phyloP scores from a whole-genome alignment of 805 yeast genomes.

The Metschnikowia noctiluminum region DNA sequence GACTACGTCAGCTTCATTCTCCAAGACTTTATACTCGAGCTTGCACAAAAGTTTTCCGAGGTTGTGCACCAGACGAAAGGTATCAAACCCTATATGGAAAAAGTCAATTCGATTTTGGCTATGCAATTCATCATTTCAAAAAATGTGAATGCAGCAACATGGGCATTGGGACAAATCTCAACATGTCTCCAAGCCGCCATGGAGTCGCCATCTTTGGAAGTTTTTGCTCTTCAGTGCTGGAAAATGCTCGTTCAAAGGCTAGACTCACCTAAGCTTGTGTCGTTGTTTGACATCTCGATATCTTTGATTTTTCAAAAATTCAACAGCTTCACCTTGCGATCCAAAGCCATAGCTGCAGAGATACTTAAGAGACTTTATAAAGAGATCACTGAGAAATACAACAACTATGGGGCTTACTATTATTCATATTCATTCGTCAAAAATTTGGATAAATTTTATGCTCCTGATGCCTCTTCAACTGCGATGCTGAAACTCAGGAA shows the following conservation, averaged over 20 bases:
- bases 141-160: conserved; percentile 49
- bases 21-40: conserved; percentile 62
- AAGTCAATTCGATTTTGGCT: conserved; percentile 68
- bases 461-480: conserved; percentile 22
- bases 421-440: conserved; percentile 47
- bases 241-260: conserved; percentile 55
- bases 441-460: conserved; percentile 21
- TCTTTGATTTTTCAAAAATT: conserved; percentile 73
- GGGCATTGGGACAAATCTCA: conserved; percentile 77
- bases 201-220: conserved; percentile 57
- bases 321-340: conserved; percentile 44
- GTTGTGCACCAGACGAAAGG: conserved; percentile 73
- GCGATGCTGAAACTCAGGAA: conserved; percentile 31
- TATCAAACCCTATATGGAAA: conserved; percentile 66
- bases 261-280: conserved; percentile 52
- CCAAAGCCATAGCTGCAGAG: conserved; percentile 49
- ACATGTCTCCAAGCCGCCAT: conserved; percentile 81
- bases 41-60: conserved; percentile 77
- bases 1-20: conserved; percentile 32
- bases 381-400: conserved; percentile 31
- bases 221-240: conserved; percentile 67
- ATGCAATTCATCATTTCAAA: conserved; percentile 60
- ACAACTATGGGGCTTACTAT: conserved; percentile 48
- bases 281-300: conserved; percentile 69
- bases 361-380: conserved; percentile 41